Conservation (phyloP, 805 yeast genomes). For the Nakazawaea anatomiae region DNA sequence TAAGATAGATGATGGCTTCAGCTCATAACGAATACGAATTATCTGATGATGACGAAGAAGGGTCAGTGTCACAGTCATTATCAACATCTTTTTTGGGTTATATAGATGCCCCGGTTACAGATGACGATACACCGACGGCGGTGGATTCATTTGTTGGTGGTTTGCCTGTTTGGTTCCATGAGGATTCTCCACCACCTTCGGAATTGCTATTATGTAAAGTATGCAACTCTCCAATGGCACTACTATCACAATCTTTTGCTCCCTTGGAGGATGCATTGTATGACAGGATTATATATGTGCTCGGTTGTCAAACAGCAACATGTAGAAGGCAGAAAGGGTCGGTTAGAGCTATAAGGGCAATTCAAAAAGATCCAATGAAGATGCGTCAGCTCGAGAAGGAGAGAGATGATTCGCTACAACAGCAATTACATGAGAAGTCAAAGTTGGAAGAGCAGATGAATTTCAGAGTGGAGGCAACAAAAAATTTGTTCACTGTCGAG, state of each 20-base stretch:
- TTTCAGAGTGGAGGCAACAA: constrained; percentile 29
- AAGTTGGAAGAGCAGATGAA: constrained; percentile 36
- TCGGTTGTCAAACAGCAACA: constrained; percentile 56
- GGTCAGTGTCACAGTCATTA: constrained; percentile 15
- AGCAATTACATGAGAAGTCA: constrained; percentile 36
- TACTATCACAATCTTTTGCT: constrained; percentile 75
- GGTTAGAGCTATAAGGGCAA: constrained; percentile 72
- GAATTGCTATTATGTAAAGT: constrained; percentile 55
- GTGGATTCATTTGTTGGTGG: constrained; percentile 86
- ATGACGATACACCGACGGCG: constrained; percentile 36
- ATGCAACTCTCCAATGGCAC: constrained; percentile 57
- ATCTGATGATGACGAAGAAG: constrained; percentile 47
- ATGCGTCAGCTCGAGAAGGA: constrained; percentile 33
- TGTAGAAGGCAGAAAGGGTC: constrained; percentile 72
- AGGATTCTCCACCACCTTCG: constrained; percentile 48
- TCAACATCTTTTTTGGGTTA: constrained; percentile 52
- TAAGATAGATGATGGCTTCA: neutral
- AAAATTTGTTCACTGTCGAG: constrained; percentile 20
- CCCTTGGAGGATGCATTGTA: constrained; percentile 68
- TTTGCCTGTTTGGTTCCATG: constrained; percentile 63
- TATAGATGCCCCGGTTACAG: constrained; percentile 54
- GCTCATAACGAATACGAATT: constrained; percentile 27
- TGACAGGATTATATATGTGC: constrained; percentile 77
- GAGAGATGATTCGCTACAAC: constrained; percentile 33
- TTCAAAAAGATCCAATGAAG: constrained; percentile 51